phyloP scores from a whole-genome alignment of 2,329 filamentous ascomycete genomes.

The Aspergillus aculeatus region DNA sequence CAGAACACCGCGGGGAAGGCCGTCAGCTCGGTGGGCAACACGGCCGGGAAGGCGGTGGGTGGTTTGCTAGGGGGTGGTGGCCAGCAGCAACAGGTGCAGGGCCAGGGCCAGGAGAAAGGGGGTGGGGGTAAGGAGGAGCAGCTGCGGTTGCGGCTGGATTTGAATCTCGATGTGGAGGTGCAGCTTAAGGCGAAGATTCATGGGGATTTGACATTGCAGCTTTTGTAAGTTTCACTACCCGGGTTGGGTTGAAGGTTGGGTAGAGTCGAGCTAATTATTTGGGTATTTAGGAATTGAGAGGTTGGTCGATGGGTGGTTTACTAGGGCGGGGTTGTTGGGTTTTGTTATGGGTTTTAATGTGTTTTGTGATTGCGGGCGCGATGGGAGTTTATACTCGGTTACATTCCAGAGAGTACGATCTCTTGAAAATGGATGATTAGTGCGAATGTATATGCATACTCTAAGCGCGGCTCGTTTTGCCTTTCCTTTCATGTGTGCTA shows the following conservation, averaged over 20 bases:
- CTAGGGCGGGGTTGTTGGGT: too few species aligned
- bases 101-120: conserved; percentile 44
- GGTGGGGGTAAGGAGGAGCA: conserved; percentile 55
- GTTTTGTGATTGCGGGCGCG: too few species aligned
- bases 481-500: too few species aligned
- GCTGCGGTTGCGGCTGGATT: conserved; percentile 66
- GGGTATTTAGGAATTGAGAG: not conserved
- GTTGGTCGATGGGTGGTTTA: not conserved
- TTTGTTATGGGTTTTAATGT: too few species aligned
- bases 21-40: conserved; percentile 40
- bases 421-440: too few species aligned
- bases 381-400: too few species aligned
- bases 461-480: too few species aligned
- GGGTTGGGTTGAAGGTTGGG: not conserved
- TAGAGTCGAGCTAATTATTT: not conserved
- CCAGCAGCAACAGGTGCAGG: conserved; percentile 31
- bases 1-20: conserved; percentile 49
- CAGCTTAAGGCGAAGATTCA: conserved; percentile 78
- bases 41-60: conserved; percentile 46
- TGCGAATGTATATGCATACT: too few species aligned
- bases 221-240: conserved; percentile 60
- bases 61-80: conserved; percentile 33
- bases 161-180: conserved; percentile 77
- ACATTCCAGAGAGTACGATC: too few species aligned
- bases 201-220: conserved; percentile 72